Conservation (phyloP, 2,329 filamentous ascomycete species). For the Cladorrhinum sp. region DNA sequence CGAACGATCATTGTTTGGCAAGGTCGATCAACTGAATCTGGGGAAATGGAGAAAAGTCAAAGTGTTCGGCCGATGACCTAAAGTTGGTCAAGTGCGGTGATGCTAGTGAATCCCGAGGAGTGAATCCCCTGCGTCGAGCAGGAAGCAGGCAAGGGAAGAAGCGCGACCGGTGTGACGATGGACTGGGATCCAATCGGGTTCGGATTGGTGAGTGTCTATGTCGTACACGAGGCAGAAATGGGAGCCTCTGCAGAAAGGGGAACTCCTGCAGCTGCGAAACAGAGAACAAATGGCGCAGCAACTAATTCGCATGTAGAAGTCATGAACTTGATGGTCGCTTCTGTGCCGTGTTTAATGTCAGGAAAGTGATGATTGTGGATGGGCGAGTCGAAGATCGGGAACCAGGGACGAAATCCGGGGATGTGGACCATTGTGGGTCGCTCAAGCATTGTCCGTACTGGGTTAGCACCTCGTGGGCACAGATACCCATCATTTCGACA, state of each 20-base stretch:
- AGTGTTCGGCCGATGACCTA: not conserved
- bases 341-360: not conserved
- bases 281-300: not conserved
- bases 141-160: slow-evolving; percentile 4
- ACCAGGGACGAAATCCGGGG: slow-evolving; percentile 21
- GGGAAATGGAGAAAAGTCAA: not conserved
- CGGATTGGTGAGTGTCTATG: slow-evolving; percentile 2
- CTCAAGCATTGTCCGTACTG: not conserved
- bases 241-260: not conserved
- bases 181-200: not conserved
- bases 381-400: slow-evolving; percentile 7
- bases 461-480: not conserved
- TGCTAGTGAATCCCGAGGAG: not conserved
- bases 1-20: not conserved
- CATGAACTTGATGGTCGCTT: not conserved
- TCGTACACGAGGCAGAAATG: not conserved
- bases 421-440: not conserved
- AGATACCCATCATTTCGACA: not conserved
- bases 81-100: not conserved
- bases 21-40: not conserved
- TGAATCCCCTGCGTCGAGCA: not conserved
- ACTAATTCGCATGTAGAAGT: not conserved
- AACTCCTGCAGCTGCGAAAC: not conserved
- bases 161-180: not conserved
- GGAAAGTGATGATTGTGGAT: not conserved